Evolutionary conservation across 495 filamentous ascomycete species (phyloP).

Genomic region (Melanomma pulvis-pyrius): DNA sequence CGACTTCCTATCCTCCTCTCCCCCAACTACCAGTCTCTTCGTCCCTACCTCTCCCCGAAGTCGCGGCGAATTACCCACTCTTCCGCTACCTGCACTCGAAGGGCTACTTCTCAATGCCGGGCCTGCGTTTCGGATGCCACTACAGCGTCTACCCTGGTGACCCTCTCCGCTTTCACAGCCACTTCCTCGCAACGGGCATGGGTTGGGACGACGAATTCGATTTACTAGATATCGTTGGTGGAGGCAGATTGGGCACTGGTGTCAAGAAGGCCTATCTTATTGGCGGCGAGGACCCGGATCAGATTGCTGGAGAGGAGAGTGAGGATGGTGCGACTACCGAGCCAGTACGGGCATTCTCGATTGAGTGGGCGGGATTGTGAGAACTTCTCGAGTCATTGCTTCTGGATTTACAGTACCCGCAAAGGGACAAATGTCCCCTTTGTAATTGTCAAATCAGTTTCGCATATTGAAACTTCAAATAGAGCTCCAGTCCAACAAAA

Average conservation of each 20-base stretch:
- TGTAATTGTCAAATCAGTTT: no score
- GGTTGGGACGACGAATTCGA: constrained; percentile 86
- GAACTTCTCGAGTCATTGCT: not conserved
- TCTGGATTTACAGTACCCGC: no score
- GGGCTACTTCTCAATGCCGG: constrained; percentile 86
- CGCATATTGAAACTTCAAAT: no score
- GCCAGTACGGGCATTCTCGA: constrained; percentile 27
- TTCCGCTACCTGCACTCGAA: constrained; percentile 75
- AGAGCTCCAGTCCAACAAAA: no score
- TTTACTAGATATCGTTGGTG: constrained; percentile 79
- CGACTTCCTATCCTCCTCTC: constrained; percentile 61
- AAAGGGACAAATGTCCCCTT: no score
- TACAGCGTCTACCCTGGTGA: constrained; percentile 95
- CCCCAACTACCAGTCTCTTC: constrained; percentile 42
- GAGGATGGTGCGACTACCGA: not conserved
- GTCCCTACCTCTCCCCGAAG: constrained; percentile 46
- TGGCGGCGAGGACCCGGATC: constrained; percentile 58
- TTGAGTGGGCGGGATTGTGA: constrained; percentile 40
- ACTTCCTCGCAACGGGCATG: constrained; percentile 77
- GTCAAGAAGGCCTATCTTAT: constrained; percentile 95
- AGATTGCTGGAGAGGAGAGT: not conserved
- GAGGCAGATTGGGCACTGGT: constrained; percentile 84
- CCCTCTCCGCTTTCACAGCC: constrained; percentile 89
- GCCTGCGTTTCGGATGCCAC: constrained; percentile 90
- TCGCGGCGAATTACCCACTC: constrained; percentile 61